Conservation (phyloP, 768 basidiomycete species). For the Chalciporus chontae region DNA sequence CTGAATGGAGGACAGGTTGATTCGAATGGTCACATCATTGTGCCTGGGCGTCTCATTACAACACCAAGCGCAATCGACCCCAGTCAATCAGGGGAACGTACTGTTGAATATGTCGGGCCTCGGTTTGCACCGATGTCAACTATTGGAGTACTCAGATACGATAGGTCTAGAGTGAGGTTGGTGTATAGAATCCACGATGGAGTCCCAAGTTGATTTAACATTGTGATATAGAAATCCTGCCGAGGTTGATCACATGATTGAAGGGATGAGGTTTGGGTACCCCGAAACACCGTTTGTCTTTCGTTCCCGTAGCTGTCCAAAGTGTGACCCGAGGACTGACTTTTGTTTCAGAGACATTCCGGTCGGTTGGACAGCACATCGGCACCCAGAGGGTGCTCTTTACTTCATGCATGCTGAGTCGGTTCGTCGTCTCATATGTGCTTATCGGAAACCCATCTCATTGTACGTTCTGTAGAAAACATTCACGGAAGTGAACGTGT, state of each 20-base stretch:
- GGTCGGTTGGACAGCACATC: conserved; percentile 42
- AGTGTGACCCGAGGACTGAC: neutral
- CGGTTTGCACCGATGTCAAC: conserved; percentile 17
- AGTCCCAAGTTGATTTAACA: neutral
- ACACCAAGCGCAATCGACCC: conserved; percentile 5
- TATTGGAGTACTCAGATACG: conserved; percentile 7
- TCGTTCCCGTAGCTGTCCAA: neutral
- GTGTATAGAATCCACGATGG: neutral
- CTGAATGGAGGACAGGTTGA: neutral
- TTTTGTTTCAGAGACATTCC: conserved; percentile 15
- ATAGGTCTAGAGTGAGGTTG: conserved; percentile 9
- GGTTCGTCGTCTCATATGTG: conserved; percentile 29
- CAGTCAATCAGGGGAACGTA: conserved; percentile 6
- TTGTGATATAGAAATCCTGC: conserved; percentile 1
- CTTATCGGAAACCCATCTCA: neutral
- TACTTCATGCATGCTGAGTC: conserved; percentile 51
- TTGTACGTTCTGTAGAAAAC: conserved; percentile 38
- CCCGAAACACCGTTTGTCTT: conserved; percentile 19
- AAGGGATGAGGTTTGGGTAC: conserved; percentile 17
- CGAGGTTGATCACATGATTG: conserved; percentile 4
- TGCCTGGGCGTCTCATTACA: neutral
- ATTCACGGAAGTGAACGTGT: conserved; percentile 54
- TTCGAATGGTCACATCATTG: neutral
- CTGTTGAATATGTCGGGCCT: neutral
- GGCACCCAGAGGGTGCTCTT: conserved; percentile 60